Base-by-base conservation (phyloP, 768 basidiomycete species). In the Hemileccinum impolitum region DNA sequence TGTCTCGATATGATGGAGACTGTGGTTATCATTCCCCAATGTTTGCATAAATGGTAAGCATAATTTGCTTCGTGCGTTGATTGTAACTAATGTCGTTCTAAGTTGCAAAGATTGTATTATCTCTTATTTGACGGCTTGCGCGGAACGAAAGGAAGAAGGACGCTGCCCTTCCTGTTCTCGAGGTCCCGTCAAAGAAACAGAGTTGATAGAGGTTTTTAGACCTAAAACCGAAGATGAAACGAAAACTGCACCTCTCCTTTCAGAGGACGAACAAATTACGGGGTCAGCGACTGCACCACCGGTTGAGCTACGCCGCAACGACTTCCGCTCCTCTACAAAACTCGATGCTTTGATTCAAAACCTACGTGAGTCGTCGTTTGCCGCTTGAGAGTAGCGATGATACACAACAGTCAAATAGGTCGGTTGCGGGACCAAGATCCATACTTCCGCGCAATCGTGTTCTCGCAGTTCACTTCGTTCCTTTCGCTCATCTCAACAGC, bases 61-160 rank as follows among this genome's bases (percentile, higher is more conserved):
- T 23, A 9, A 11, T 32, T n/a, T 36, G n/a, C n/a, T 35, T 34
- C n/a, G 39, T 38, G 34, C 8, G 18, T 32, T 23, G 25, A 26
- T 14, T 23, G 26, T n/a, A 39, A 25, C 43, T 55, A 18, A 43
- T 28, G 17, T 53, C 11, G 32, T 47, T 42, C 25, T 23, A 60
- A 88, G 91, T 51, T 98, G 94, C 66, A 95, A 90, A 65, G 90
- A 93, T 54, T 98, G 94, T 59, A 88, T 94, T 19, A 66, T 90
- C 15, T 78, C 82, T 10, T 86, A 82, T 58, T 74, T 96, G 23
- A 77, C 79, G 17, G 75, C 76, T 10, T 83, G 85, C 55, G 78
- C 84, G 45, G 84, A 87, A 58, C 82, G 79, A 51, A 81, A 75
- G 4, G 84, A 91, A 59, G 75, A 82, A 40, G 78, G 84, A 0